These are phyloP conservation scores for Berberis vulgaris DNA, from an alignment of 164 flowering plant species.

Conservation along the genomic window DNA sequence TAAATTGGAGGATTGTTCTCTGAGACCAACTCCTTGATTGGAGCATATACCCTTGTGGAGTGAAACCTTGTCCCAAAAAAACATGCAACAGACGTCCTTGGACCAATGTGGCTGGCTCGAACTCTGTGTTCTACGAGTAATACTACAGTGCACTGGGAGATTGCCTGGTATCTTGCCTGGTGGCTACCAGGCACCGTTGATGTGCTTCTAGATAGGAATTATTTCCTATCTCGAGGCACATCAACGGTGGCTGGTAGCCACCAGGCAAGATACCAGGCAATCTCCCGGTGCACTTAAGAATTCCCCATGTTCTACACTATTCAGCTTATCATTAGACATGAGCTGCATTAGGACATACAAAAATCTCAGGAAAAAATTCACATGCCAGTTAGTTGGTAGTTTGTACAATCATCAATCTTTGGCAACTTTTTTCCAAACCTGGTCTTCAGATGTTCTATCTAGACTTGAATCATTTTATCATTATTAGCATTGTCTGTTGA, in stretches of 20 bases:
- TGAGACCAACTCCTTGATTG: conserved; percentile 34
- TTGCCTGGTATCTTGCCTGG: no score
- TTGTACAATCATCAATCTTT: neutral
- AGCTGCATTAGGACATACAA: conserved; percentile 4
- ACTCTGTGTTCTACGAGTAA: conserved; percentile 24
- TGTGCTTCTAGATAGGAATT: no score
- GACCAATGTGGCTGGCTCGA: conserved; percentile 19
- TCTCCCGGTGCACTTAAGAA: no score
- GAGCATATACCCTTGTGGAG: conserved; percentile 21
- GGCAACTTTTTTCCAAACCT: neutral
- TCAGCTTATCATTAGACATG: conserved; percentile 29
- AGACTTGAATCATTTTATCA: no score
- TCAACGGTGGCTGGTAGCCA: no score
- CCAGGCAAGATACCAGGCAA: no score
- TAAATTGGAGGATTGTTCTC: conserved; percentile 29
- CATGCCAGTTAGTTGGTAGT: neutral
- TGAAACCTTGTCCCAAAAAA: conserved; percentile 13
- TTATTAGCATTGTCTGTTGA: no score
- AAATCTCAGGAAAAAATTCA: neutral
- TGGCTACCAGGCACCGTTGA: no score
- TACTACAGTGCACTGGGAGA: no score
- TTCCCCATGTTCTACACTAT: conserved; percentile 31
- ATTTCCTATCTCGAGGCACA: no score
- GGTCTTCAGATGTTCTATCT: neutral
- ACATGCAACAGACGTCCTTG: conserved; percentile 35